A percentile compares a stretch with the other conserved stretches of the same genome.
These are phyloP conservation scores for Ilyonectria robusta DNA, from an alignment of 2,329 filamentous ascomycete genomes.

Conservation along the genomic window DNA sequence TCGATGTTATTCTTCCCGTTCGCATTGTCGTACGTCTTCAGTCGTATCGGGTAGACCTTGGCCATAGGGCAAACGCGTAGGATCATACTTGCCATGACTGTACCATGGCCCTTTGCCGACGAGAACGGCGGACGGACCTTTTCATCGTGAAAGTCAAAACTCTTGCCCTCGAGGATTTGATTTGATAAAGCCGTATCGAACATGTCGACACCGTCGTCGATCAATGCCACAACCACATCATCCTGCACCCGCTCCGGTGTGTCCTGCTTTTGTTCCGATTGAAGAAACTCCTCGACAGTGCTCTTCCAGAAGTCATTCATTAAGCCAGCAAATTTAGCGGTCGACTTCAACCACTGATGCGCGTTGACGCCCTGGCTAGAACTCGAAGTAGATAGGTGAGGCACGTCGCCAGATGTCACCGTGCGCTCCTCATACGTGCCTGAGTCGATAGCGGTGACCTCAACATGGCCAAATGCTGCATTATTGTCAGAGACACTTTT, in stretches of 20 bases:
- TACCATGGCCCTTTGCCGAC: slow-evolving; percentile 37
- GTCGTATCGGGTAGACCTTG: slow-evolving; percentile 42
- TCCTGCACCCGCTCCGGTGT: neutral
- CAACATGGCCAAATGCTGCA: too few relatives aligned
- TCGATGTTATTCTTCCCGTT: slow-evolving; percentile 10
- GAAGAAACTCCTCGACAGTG: neutral
- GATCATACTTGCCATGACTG: slow-evolving; percentile 46
- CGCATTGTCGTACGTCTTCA: slow-evolving; percentile 33
- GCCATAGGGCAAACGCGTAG: slow-evolving; percentile 43
- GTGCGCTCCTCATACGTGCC: too few relatives aligned
- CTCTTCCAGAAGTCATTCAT: slow-evolving; percentile 1
- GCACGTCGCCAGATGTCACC: too few relatives aligned
- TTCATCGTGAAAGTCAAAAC: slow-evolving; percentile 20
- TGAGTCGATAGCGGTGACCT: too few relatives aligned
- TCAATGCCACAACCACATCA: slow-evolving; percentile 19
- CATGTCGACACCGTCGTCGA: slow-evolving; percentile 23
- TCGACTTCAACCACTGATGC: slow-evolving; percentile 19
- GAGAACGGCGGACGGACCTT: slow-evolving; percentile 14
- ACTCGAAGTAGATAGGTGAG: neutral
- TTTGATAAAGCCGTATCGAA: slow-evolving; percentile 10
- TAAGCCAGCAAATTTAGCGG: slow-evolving; percentile 7
- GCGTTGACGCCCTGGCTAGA: neutral
- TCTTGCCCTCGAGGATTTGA: slow-evolving; percentile 21
- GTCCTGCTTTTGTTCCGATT: too few relatives aligned
- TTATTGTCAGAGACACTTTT: too few relatives aligned